These are phyloP conservation scores for Suillus variegatus DNA, from an alignment of 768 basidiomycete species.

Conservation along the genomic window DNA sequence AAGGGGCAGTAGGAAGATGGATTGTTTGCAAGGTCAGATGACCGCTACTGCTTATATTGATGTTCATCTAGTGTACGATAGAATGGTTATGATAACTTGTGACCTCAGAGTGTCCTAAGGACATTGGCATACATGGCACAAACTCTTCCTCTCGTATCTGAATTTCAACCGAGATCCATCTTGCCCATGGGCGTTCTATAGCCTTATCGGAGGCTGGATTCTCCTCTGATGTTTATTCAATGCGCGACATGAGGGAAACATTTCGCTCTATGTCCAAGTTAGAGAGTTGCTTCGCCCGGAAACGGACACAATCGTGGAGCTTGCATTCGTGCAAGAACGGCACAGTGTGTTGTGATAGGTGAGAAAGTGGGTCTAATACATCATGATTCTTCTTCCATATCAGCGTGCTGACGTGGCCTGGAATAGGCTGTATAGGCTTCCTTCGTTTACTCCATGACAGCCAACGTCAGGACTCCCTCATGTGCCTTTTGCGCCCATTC, in stretches of 20 bases:
- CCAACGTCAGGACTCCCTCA: not conserved
- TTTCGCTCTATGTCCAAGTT: no score
- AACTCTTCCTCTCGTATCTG: not conserved
- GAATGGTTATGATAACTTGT: not conserved
- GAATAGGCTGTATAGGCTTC: not conserved
- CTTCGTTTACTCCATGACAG: not conserved
- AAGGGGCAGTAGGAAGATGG: conserved; percentile 61
- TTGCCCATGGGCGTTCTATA: not conserved
- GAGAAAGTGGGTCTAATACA: not conserved
- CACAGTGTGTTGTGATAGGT: not conserved
- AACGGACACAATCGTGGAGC: not conserved
- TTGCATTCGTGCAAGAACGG: not conserved
- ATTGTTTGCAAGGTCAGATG: conserved; percentile 54
- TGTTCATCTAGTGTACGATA: not conserved
- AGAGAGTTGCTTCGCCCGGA: not conserved
- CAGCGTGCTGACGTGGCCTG: not conserved
- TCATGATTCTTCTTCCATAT: not conserved
- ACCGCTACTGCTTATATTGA: not conserved
- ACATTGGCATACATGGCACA: not conserved
- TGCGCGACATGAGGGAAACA: no score
- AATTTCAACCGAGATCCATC: not conserved
- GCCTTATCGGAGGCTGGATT: not conserved
- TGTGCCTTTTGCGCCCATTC: not conserved
- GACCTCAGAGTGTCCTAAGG: not conserved
- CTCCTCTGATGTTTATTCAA: not conserved